phyloP scores from a whole-genome alignment of 768 basidiomycete genomes.

The Omphalotus guepiniiformis region DNA sequence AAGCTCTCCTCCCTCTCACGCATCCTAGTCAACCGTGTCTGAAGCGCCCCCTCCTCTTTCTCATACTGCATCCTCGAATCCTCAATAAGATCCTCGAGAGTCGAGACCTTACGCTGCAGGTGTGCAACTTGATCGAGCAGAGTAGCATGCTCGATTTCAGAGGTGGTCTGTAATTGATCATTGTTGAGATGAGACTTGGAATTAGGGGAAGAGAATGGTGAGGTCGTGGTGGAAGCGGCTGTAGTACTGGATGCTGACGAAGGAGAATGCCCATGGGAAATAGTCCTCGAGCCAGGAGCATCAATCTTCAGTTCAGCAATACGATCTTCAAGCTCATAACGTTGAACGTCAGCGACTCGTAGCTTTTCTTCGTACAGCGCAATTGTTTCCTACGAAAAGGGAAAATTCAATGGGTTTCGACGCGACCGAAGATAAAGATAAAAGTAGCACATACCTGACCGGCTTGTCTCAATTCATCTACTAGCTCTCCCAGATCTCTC shows the following conservation, averaged over 20 bases:
- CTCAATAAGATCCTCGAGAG: conserved; percentile 82
- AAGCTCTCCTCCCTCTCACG: conserved; percentile 71
- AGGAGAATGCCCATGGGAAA: conserved; percentile 23
- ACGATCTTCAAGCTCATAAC: conserved; percentile 74
- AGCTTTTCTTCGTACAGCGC: conserved; percentile 91
- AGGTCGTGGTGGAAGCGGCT: background rate
- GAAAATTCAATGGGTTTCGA: conserved; percentile 8
- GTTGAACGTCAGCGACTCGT: conserved; percentile 60
- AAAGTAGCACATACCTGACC: conserved; percentile 88
- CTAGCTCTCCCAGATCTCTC: conserved; percentile 61
- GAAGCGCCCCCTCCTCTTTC: conserved; percentile 61
- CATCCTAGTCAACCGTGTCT: conserved; percentile 59
- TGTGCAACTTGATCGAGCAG: conserved; percentile 88
- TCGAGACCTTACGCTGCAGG: conserved; percentile 69
- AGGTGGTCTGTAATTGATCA: conserved; percentile 41
- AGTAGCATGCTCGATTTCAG: conserved; percentile 92
- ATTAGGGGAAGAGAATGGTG: conserved; percentile 8
- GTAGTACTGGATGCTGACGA: conserved; percentile 4
- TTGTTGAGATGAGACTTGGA: conserved; percentile 1
- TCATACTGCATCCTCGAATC: conserved; percentile 69
- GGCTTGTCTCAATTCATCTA: conserved; percentile 82
- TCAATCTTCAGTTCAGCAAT: conserved; percentile 54
- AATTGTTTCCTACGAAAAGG: conserved; percentile 93
- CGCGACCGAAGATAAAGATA: conserved; percentile 3
- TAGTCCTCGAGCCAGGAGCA: conserved; percentile 22